Base-by-base conservation (phyloP, 441 rosid species). In the Rhodomyrtus psidioides region DNA sequence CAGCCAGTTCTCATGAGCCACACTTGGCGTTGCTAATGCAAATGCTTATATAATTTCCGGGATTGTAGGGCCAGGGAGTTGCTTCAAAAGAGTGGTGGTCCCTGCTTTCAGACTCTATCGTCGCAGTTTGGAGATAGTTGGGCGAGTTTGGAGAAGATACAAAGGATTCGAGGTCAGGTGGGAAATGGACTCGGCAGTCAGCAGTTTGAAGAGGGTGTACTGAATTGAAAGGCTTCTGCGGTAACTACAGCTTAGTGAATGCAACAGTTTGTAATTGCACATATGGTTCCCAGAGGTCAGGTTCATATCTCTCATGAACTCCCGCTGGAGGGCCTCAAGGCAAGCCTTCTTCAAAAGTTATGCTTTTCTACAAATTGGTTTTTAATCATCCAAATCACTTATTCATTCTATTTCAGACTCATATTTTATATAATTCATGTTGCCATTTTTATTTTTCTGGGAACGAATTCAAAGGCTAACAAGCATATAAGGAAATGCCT, bases 101-200 rank as follows among this genome's bases (percentile, higher is more conserved):
- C 88, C 88, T 0, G 55, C 83, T 74, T 56, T 17, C 46, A 65
- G 81, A 51, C 79, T 21, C 84, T 81, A 30, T 15, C 30, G 42
- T 23, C 87, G 12, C 53, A 60, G 27, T 15, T 62, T 23, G 87
- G 76, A 7, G 81, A 57, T 54, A 55, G 65, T 30, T 0, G 4
- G 26, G 51, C 34, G 46, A 65, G 55, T 70, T 27, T 59, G 49
- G 12, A 24, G 24, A 39, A 55, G 84, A 55, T n/a, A 49, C 58
- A 83, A 83, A 65, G 88, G 88, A 54, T 83, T 86, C 74, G 85
- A 86, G 82, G 82, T 86, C 70, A 74, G 46, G 2, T 34, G 70
- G 12, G 83, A 70, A 26, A 42, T 65, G 83, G 85, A 83, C 34
- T 27, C 55, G 19, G 85, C 83, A 23, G 54, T 74, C 39, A 42